Base-by-base conservation (phyloP, 1,139 yeast species). In the Meyerozyma athensensis region DNA sequence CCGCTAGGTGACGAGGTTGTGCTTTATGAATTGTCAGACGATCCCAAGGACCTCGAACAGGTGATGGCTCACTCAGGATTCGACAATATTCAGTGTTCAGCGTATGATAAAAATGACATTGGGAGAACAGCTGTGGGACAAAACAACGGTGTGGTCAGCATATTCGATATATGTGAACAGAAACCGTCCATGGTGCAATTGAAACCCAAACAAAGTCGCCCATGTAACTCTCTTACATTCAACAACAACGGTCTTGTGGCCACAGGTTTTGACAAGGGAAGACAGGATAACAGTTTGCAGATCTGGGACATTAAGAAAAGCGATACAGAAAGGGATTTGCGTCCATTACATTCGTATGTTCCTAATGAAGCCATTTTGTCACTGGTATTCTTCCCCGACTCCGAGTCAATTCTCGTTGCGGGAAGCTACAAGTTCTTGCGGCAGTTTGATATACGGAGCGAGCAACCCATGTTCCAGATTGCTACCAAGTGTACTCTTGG, bases 361-460 rank as follows among this genome's bases (percentile, higher is more conserved):
- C 79, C 84, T 19, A 84, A 85, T 51, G 97, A 89, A 54, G 80
- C 86, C 6, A 74, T 89, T 0, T 62, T 81, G 2, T 81, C 94
- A 1, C 64, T 86, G 4, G 63, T 74, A 10, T 90, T 89, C 56
- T 68, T 81, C 43, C 82, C 86, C 12, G 77, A 77, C 24, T 72
- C 77, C 6, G 74, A 79, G 4, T 59, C 59, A 26, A 72, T 69
- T 36, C 63, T 90, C 37, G 54, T 89, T 23, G 81, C 86, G 17
- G 95, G 96, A 1, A 78, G 89, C 33, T 79, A 86, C 44, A 89
- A 87, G 56, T 76, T 81, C 37, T 58, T 90, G 18, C 68, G 96
- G 39, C 95, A 86, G 49, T 74, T 85, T 36, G 97, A 90, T 55
- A 59, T 82, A 14, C 70, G 96, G 42, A 62, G 73, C 0, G 80